These are phyloP conservation scores for Turritis glabra DNA, from an alignment of 345 rosid genomes.

Conservation along the genomic window DNA sequence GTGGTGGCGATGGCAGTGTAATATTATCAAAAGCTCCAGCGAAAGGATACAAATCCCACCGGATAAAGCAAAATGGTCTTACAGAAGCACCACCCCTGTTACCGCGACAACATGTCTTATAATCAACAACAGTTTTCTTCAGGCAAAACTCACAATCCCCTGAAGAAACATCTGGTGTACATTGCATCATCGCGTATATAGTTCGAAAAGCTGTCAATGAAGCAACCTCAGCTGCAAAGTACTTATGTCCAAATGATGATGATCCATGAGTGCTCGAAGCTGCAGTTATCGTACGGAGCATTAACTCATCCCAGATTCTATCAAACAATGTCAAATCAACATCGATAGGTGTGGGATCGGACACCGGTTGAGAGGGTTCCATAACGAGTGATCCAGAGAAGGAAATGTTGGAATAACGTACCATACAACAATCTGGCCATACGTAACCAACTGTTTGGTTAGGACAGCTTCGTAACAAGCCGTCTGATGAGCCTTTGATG, in stretches of 20 bases:
- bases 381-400: slow-evolving; percentile 9
- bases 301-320: slow-evolving; percentile 27
- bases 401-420: slow-evolving; percentile 43
- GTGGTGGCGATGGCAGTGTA: slow-evolving; percentile 1
- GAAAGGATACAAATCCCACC: slow-evolving; percentile 29
- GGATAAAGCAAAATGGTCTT: slow-evolving; percentile 30
- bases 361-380: neutral
- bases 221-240: slow-evolving; percentile 25
- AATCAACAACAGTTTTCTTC: neutral
- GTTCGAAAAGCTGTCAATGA: neutral
- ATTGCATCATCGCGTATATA: slow-evolving; percentile 26
- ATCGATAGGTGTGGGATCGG: neutral
- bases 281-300: neutral
- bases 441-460: slow-evolving; percentile 41
- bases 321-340: slow-evolving; percentile 11
- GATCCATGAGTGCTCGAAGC: neutral
- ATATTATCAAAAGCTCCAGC: slow-evolving; percentile 32
- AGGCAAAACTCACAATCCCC: slow-evolving; percentile 10
- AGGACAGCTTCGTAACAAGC: slow-evolving; percentile 32
- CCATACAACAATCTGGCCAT: slow-evolving; percentile 43
- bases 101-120: slow-evolving; percentile 12
- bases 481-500: slow-evolving; percentile 25
- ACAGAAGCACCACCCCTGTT: neutral
- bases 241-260: slow-evolving; percentile 14
- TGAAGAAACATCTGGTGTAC: slow-evolving; percentile 24